phyloP scores from a whole-genome alignment of 2,329 filamentous ascomycete species.

The Colletotrichum sp. region DNA sequence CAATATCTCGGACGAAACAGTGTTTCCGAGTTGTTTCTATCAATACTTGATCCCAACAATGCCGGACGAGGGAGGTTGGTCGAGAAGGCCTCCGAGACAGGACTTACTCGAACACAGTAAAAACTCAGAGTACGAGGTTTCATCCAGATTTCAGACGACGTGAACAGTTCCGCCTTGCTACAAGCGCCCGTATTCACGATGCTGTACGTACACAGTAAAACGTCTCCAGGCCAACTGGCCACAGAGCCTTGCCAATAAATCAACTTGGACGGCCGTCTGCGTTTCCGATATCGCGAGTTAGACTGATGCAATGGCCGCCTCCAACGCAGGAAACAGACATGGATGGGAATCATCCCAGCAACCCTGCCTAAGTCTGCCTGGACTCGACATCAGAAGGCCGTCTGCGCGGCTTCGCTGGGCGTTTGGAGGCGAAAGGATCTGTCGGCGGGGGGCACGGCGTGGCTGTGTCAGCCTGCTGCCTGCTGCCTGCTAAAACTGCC shows the following conservation, averaged over 20 bases:
- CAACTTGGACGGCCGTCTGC: neutral
- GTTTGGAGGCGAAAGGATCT: neutral
- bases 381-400: neutral
- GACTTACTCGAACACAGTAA: neutral
- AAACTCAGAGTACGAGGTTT: neutral
- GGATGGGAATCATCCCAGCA: neutral
- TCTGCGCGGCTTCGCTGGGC: neutral
- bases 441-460: neutral
- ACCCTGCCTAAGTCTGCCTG: neutral
- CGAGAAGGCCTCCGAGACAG: neutral
- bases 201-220: neutral
- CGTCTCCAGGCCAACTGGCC: neutral
- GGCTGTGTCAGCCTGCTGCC: slow-evolving; percentile 21
- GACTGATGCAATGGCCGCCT: neutral
- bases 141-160: neutral
- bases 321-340: neutral
- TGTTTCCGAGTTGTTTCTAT: neutral
- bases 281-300: neutral
- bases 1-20: neutral
- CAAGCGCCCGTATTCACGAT: neutral
- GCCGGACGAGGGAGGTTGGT: neutral
- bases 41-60: neutral
- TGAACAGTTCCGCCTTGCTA: neutral
- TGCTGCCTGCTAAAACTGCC: slow-evolving; percentile 8
- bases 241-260: neutral